Evolutionary conservation across 305 asterid species (phyloP), one percentile per base, ranked within the genome.

Genomic region (Fraxinus sp.): DNA sequence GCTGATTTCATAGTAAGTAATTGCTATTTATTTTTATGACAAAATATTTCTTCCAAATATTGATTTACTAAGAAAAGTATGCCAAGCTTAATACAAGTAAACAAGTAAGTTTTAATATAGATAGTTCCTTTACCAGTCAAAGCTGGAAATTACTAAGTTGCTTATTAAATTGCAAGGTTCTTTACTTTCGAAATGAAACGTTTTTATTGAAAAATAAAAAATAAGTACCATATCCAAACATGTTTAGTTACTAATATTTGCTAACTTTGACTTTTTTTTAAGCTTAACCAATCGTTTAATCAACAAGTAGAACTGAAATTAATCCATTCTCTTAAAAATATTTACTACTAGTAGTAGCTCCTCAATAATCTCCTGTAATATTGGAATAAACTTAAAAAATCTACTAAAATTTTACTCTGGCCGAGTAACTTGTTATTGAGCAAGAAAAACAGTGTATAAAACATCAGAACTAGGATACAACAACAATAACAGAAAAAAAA

Each of bases 1-100:
- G 97, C 99, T 81, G 97, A 92, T 86, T 89, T 95, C 77, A 84
- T 87, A 70, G 99, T 95, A 90, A 86, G 93, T 66, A 81, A 75
- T 41, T 73, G 46, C 39, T 26, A 68, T 9, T 26, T 66, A 62
- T 66, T 8, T 66, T 26, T 66, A 66, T 10, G 74, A 26, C 14
- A 26, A 66, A 24, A 66, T 66, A 10, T 68, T 30, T 28, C 37
- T 68, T 28, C 74, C 13, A 28, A 28, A 28, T 16, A 28, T 68
- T 64, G 73, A 64, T 64, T 64, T 64, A 64, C 35, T 24, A 24
- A 24, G 73, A 68, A 11, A 13, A 68, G 74, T 16, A 68, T 10
- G 37, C 14, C 32, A 68, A 28, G 22, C 74, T 68, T 10, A 28
- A 13, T 1, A 26, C 35, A 24, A 66, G 74, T 66, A 66, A 57